Percentiles rank a stretch among this genome's conserved stretches.
Conservation (phyloP, 805 yeast genomes). For the Spathaspora gorwiae region DNA sequence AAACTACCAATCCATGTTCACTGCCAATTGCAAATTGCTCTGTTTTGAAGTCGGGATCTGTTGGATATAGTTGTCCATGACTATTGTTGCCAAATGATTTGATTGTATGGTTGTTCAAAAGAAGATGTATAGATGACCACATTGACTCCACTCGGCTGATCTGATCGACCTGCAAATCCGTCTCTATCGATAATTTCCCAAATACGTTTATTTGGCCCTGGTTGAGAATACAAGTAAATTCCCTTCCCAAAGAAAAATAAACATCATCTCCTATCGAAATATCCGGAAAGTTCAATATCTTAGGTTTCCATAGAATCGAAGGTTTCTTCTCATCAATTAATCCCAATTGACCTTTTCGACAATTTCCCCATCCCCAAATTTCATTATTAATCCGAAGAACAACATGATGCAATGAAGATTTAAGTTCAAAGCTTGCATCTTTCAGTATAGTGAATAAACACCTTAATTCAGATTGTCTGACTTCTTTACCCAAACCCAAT, state of each 20-base stretch:
- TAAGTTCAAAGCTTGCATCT: conserved; percentile 9
- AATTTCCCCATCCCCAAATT: conserved; percentile 65
- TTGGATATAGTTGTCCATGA: conserved; percentile 59
- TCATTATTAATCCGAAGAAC: conserved; percentile 36
- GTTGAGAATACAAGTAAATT: conserved; percentile 43
- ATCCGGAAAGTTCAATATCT: conserved; percentile 10
- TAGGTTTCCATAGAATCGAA: conserved; percentile 19
- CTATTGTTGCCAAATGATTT: conserved; percentile 68
- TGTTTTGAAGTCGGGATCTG: conserved; percentile 2
- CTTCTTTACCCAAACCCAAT: conserved; percentile 46
- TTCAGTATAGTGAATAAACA: not conserved
- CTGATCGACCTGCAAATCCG: not conserved
- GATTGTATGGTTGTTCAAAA: conserved; percentile 8
- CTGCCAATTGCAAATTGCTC: conserved; percentile 57
- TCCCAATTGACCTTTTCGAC: conserved; percentile 56
- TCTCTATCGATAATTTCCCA: conserved; percentile 13
- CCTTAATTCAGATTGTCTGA: conserved; percentile 5
- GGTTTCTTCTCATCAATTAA: conserved; percentile 1
- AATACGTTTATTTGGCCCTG: conserved; percentile 8
- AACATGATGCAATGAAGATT: conserved; percentile 45
- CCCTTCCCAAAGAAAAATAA: conserved; percentile 50
- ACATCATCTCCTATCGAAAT: not conserved
- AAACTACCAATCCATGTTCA: conserved; percentile 69
- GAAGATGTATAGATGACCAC: conserved; percentile 77
- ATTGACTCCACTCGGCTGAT: conserved; percentile 34